Evolutionary conservation across 208 protist species (phyloP).

Genomic region (Trypanosoma scelopori): DNA sequence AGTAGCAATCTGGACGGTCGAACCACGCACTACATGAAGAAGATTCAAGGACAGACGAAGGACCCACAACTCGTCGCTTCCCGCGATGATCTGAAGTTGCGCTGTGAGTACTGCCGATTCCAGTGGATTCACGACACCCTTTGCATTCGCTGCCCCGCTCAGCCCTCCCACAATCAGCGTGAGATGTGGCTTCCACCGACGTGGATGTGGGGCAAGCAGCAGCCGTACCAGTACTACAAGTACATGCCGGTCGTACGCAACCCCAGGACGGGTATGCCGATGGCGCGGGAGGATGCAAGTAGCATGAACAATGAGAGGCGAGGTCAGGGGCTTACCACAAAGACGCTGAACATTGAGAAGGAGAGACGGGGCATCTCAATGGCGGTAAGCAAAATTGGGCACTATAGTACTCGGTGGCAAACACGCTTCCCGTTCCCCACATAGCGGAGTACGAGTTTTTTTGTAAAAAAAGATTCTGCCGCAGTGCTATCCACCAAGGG

Average conservation of each 20-base stretch:
- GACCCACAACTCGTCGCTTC: slow-evolving; percentile 50
- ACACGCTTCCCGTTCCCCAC: slow-evolving; percentile 81
- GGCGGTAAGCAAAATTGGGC: slow-evolving; percentile 61
- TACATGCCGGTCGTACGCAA: slow-evolving; percentile 78
- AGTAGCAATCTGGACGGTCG: slow-evolving; percentile 70
- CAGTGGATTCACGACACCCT: slow-evolving; percentile 82
- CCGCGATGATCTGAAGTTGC: slow-evolving; percentile 71
- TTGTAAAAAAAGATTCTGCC: slow-evolving; percentile 1
- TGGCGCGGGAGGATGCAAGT: slow-evolving; percentile 78
- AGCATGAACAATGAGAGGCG: slow-evolving; percentile 88
- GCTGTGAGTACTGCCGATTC: slow-evolving; percentile 77
- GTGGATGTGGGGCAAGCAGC: slow-evolving; percentile 87
- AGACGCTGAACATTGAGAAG: slow-evolving; percentile 54
- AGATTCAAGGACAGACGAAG: slow-evolving; percentile 58
- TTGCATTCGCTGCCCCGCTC: slow-evolving; percentile 66
- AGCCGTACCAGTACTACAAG: slow-evolving; percentile 84
- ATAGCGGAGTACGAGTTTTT: slow-evolving; percentile 24
- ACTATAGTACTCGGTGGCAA: slow-evolving; percentile 75
- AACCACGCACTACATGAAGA: slow-evolving; percentile 57
- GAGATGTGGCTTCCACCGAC: slow-evolving; percentile 86
- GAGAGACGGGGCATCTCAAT: slow-evolving; percentile 75
- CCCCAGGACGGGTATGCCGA: slow-evolving; percentile 65
- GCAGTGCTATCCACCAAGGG: neutral
- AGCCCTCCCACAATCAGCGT: slow-evolving; percentile 74
- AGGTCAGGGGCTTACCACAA: slow-evolving; percentile 70